These are phyloP conservation scores for Prinsepia uniflora DNA, from an alignment of 306 rosid genomes.

Conservation along the genomic window DNA sequence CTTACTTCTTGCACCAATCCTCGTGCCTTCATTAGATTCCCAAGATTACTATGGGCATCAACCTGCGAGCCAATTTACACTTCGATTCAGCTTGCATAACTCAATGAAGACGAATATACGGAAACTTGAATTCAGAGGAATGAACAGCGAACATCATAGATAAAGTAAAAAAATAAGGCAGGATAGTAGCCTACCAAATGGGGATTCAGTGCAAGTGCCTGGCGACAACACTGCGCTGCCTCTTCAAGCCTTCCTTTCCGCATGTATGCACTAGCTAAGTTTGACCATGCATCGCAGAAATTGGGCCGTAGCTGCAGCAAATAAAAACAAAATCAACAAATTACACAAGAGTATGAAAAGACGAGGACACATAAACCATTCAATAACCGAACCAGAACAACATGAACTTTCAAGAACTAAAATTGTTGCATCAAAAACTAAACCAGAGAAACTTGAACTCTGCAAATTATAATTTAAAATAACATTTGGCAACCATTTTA, in stretches of 20 bases:
- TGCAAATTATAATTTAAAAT: not conserved
- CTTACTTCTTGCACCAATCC: slow-evolving; percentile 91
- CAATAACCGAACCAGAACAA: not conserved
- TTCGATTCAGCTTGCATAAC: slow-evolving; percentile 6
- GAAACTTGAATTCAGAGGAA: slow-evolving; percentile 10
- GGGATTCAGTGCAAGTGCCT: slow-evolving; percentile 94
- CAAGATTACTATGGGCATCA: slow-evolving; percentile 65
- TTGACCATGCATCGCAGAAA: slow-evolving; percentile 98
- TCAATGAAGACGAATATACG: slow-evolving; percentile 9
- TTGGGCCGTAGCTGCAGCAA: slow-evolving; percentile 81
- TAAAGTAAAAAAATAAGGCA: not conserved
- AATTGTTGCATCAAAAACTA: too few species aligned
- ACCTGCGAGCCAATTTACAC: slow-evolving; percentile 36
- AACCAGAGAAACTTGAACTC: not conserved
- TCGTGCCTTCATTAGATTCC: slow-evolving; percentile 62
- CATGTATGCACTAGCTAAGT: slow-evolving; percentile 97
- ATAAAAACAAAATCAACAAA: slow-evolving; percentile 15
- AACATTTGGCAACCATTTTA: not conserved
- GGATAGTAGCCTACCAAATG: slow-evolving; percentile 50
- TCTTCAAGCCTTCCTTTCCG: slow-evolving; percentile 89
- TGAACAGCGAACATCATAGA: not conserved
- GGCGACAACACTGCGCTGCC: slow-evolving; percentile 98
- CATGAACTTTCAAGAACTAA: not conserved
- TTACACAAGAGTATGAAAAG: slow-evolving; percentile 9
- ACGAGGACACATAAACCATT: not conserved